A percentile compares a stretch with the other conserved stretches of the same genome.
Evolutionary conservation across 805 yeast genomes (phyloP).

Genomic region (Candida gorgasii): DNA sequence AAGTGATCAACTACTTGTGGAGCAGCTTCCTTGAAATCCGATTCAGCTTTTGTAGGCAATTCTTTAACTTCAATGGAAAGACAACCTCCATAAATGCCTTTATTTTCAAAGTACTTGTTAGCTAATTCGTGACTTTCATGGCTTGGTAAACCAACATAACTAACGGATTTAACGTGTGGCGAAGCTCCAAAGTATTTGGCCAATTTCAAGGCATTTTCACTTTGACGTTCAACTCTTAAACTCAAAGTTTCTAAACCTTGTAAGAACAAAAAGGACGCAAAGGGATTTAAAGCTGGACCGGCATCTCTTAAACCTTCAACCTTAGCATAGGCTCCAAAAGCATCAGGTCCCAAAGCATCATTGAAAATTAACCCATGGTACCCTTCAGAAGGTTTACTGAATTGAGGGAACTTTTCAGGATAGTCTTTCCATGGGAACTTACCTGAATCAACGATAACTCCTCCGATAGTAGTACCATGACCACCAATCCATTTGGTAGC

Average conservation of each 20-base stretch:
- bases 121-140: constrained; percentile 79
- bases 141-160: constrained; percentile 85
- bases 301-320: constrained; percentile 86
- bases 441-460: constrained; percentile 87
- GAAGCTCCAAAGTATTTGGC: constrained; percentile 75
- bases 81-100: constrained; percentile 77
- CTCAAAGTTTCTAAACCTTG: constrained; percentile 96
- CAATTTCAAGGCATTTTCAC: constrained; percentile 73
- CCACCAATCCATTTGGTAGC: constrained; percentile 99
- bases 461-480: constrained; percentile 93
- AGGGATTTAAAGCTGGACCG: constrained; percentile 88
- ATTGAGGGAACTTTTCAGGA: constrained; percentile 80
- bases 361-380: constrained; percentile 86
- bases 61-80: constrained; percentile 83
- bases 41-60: constrained; percentile 40
- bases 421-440: constrained; percentile 83
- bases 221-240: constrained; percentile 91
- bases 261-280: constrained; percentile 78
- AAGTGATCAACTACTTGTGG: constrained; percentile 82
- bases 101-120: constrained; percentile 67
- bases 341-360: constrained; percentile 74
- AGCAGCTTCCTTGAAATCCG: constrained; percentile 73
- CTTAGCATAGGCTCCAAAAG: constrained; percentile 79
- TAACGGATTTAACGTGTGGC: constrained; percentile 82
- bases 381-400: constrained; percentile 87